These are phyloP conservation scores for Raffaelea ambrosiae DNA, from an alignment of 2,329 filamentous ascomycete species.

Conservation along the genomic window DNA sequence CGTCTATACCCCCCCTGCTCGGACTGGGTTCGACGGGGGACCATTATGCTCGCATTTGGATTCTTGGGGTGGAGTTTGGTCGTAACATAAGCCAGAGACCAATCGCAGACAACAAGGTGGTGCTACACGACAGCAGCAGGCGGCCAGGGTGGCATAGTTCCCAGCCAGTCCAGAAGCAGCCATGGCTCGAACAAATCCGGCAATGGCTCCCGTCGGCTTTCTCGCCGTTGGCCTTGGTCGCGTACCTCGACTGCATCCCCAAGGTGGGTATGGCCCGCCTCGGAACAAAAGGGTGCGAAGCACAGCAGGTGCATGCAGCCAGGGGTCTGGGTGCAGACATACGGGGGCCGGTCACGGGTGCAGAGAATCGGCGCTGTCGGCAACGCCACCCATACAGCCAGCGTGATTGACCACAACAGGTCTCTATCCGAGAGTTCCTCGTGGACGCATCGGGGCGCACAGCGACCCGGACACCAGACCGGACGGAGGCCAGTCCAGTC, in stretches of 20 bases:
- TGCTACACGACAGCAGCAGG: too few species aligned
- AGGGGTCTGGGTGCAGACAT: constrained; percentile 58
- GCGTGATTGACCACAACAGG: too few species aligned
- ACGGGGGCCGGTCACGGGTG: constrained; percentile 30
- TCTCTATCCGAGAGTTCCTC: constrained; percentile 49
- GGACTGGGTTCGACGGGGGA: too few species aligned
- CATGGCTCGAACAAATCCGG: constrained; percentile 32
- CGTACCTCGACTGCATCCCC: constrained; percentile 75
- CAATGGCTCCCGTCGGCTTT: constrained; percentile 79
- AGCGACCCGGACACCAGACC: too few species aligned
- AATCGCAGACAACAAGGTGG: too few species aligned
- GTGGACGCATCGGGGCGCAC: constrained; percentile 37
- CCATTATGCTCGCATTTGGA: too few species aligned
- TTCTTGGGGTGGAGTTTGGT: too few species aligned
- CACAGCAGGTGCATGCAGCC: constrained; percentile 83
- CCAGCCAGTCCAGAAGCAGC: neutral
- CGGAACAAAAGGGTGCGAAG: constrained; percentile 91
- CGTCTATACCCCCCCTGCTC: too few species aligned
- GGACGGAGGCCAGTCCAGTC: too few species aligned
- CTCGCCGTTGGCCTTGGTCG: constrained; percentile 91
- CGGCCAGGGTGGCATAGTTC: too few species aligned
- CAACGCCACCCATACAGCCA: constrained; percentile 56
- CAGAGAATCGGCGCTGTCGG: constrained; percentile 70
- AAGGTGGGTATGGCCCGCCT: constrained; percentile 78
- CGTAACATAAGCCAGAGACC: too few species aligned